These are phyloP conservation scores for Gaultheria prostrata DNA, from an alignment of 148 eudicot genomes.

Conservation along the genomic window DNA sequence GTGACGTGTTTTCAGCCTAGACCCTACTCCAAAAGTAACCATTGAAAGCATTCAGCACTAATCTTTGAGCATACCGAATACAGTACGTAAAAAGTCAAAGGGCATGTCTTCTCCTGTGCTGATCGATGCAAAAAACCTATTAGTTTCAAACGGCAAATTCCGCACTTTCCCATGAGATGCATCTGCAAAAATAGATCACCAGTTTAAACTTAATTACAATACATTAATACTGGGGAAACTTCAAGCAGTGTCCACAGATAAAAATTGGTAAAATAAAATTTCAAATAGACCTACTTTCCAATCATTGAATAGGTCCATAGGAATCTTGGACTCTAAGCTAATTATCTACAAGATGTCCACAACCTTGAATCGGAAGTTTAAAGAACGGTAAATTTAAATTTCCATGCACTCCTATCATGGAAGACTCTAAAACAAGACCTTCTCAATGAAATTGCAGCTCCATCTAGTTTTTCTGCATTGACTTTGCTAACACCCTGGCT, in stretches of 20 bases:
- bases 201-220: slow-evolving; percentile 18
- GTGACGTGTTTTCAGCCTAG: neutral
- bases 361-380: neutral
- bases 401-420: neutral
- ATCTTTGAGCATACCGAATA: slow-evolving; percentile 53
- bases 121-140: slow-evolving; percentile 64
- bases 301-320: neutral
- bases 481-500: neutral
- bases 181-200: slow-evolving; percentile 52
- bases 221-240: slow-evolving; percentile 4
- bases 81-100: slow-evolving; percentile 64
- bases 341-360: neutral
- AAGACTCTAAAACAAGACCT: slow-evolving; percentile 1
- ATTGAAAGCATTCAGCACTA: neutral
- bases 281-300: neutral
- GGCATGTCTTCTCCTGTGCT: slow-evolving; percentile 66
- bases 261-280: neutral
- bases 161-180: slow-evolving; percentile 40
- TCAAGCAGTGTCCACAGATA: neutral
- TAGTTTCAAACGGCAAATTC: slow-evolving; percentile 31
- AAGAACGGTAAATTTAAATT: neutral
- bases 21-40: neutral
- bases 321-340: neutral
- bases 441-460: slow-evolving; percentile 6
- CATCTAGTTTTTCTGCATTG: neutral